These are phyloP conservation scores for Protea cynaroides DNA, from an alignment of 164 flowering plant species.

Conservation along the genomic window DNA sequence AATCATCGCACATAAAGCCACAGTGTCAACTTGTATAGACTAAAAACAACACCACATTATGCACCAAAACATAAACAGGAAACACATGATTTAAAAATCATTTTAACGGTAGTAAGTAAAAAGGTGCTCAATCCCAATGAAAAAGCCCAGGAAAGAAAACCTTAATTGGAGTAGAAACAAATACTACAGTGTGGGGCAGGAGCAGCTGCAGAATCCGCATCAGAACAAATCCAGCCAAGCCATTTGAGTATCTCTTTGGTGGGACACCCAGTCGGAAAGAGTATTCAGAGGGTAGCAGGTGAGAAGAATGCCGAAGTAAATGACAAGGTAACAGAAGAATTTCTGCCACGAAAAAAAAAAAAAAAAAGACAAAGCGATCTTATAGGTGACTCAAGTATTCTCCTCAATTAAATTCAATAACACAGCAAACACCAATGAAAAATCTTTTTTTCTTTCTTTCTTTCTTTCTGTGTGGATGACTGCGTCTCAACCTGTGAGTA, in stretches of 20 bases:
- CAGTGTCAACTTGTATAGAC: background rate
- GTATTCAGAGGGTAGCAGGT: constrained; percentile 6
- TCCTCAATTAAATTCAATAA: background rate
- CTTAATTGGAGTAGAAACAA: background rate
- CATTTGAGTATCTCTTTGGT: constrained; percentile 15
- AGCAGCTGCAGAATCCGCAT: constrained; percentile 12
- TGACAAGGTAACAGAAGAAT: constrained; percentile 25
- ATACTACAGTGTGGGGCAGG: constrained; percentile 6
- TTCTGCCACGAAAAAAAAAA: constrained; percentile 35
- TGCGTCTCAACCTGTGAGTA: too few relatives aligned
- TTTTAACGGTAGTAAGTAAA: background rate
- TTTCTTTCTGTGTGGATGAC: constrained; percentile 1
- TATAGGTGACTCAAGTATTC: background rate
- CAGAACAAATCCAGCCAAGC: constrained; percentile 20
- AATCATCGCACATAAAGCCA: background rate
- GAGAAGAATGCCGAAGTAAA: constrained; percentile 18
- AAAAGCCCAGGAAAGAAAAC: background rate
- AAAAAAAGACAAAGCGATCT: too few relatives aligned
- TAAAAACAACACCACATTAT: background rate
- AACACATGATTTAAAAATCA: too few relatives aligned
- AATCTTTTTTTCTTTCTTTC: too few relatives aligned
- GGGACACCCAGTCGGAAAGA: constrained; percentile 14
- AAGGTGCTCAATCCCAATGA: background rate
- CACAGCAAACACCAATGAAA: background rate
- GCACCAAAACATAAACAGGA: too few relatives aligned